phyloP scores from a whole-genome alignment of 805 yeast genomes.

The Clavispora vitiphila region DNA sequence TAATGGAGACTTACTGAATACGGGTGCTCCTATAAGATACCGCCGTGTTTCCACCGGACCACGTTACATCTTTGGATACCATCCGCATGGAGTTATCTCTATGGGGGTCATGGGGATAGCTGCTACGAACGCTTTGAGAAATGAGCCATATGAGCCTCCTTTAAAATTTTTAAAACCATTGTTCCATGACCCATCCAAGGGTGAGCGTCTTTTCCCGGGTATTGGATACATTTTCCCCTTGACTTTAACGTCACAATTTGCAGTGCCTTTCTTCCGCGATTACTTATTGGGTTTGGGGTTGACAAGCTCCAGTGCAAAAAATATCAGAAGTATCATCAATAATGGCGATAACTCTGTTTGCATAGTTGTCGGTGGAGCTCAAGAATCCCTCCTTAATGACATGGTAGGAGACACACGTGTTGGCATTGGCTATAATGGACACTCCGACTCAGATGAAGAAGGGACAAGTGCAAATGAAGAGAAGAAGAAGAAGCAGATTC shows the following conservation, averaged over 20 bases:
- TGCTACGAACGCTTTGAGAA: slow-evolving; percentile 50
- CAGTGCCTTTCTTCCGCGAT: slow-evolving; percentile 80
- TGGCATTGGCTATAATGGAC: slow-evolving; percentile 29
- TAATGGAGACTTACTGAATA: slow-evolving; percentile 2
- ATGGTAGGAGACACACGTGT: slow-evolving; percentile 32
- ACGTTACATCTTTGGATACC: slow-evolving; percentile 83
- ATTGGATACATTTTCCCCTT: slow-evolving; percentile 67
- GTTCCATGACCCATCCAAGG: slow-evolving; percentile 64
- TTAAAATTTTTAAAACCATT: slow-evolving; percentile 27
- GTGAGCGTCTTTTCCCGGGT: slow-evolving; percentile 72
- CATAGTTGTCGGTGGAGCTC: slow-evolving; percentile 94
- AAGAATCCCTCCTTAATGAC: slow-evolving; percentile 65
- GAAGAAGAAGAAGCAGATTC: slow-evolving; percentile 34
- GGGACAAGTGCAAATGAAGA: slow-evolving; percentile 1
- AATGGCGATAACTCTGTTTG: slow-evolving; percentile 70
- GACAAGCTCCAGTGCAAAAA: slow-evolving; percentile 74
- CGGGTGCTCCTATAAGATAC: slow-evolving; percentile 6
- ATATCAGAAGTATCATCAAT: slow-evolving; percentile 59
- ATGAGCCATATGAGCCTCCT: slow-evolving; percentile 39
- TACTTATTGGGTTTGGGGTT: slow-evolving; percentile 77
- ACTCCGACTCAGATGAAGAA: slow-evolving; percentile 6
- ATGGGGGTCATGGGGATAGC: slow-evolving; percentile 85
- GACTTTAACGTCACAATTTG: slow-evolving; percentile 80
- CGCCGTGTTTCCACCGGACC: slow-evolving; percentile 51
- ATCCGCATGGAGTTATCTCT: slow-evolving; percentile 95